Conservation (phyloP, 1,284 basidiomycete genomes). For the Malassezia slooffiae region DNA sequence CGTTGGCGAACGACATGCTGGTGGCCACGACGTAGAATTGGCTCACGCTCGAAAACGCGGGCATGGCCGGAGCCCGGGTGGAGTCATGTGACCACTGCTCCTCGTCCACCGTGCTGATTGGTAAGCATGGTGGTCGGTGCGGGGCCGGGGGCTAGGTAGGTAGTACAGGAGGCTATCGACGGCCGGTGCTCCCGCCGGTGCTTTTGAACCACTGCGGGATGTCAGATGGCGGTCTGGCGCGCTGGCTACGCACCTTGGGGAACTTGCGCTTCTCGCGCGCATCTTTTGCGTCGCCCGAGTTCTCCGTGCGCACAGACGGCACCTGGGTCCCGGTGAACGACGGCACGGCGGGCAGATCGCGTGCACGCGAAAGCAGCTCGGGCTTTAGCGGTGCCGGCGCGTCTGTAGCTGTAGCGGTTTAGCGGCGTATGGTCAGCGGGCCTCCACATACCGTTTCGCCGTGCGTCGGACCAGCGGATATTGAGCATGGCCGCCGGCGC, state of each 20-base stretch:
- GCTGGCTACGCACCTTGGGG: slow-evolving; percentile 10
- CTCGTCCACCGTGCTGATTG: no score
- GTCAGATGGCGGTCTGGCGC: neutral
- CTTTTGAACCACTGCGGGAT: slow-evolving; percentile 17
- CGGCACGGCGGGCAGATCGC: slow-evolving; percentile 13
- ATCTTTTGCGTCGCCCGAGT: neutral
- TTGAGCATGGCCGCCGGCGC: slow-evolving; percentile 67
- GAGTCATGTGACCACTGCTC: slow-evolving; percentile 17
- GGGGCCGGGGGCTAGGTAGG: no score
- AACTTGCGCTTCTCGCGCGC: slow-evolving; percentile 14
- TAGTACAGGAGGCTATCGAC: no score
- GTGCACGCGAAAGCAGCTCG: slow-evolving; percentile 11
- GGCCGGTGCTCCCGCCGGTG: slow-evolving; percentile 5
- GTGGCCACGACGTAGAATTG: no score
- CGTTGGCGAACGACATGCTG: slow-evolving; percentile 15
- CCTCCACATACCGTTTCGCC: slow-evolving; percentile 54
- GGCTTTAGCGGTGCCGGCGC: slow-evolving; percentile 19
- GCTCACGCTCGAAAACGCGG: no score
- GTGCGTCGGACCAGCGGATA: slow-evolving; percentile 62
- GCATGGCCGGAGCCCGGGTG: no score
- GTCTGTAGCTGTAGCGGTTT: slow-evolving; percentile 1
- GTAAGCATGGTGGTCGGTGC: no score
- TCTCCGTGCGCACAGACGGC: slow-evolving; percentile 1
- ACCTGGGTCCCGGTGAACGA: slow-evolving; percentile 3
- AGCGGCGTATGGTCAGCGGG: neutral